A percentile compares a stretch with the other conserved stretches of the same genome.
Conservation (phyloP, 768 basidiomycete genomes). For the Kondoa malvinella region DNA sequence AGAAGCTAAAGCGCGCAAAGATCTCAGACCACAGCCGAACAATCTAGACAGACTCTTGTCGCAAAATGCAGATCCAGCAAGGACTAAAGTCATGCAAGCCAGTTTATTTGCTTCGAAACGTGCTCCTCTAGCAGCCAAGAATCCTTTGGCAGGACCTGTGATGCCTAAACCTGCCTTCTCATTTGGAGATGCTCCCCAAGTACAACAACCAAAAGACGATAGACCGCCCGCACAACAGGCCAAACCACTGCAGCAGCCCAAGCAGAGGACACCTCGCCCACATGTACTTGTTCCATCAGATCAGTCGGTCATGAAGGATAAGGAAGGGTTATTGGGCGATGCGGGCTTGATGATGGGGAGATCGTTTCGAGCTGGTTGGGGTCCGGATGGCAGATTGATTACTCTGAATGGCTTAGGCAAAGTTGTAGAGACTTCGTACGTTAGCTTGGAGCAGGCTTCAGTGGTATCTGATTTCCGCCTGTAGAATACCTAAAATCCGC, state of each 20-base stretch:
- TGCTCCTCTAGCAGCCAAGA: neutral
- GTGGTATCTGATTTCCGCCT: neutral
- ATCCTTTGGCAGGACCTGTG: neutral
- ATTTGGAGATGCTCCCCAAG: constrained; percentile 9
- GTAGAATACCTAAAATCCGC: neutral
- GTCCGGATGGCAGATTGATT: constrained; percentile 56
- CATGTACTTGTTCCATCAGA: neutral
- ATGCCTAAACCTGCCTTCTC: neutral
- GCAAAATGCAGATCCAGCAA: neutral
- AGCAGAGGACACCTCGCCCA: constrained; percentile 36
- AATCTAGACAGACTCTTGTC: neutral
- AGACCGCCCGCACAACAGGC: neutral
- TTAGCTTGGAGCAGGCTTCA: neutral
- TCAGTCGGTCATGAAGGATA: constrained; percentile 45
- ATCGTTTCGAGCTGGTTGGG: constrained; percentile 81
- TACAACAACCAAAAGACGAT: no score
- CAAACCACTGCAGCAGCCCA: constrained; percentile 36
- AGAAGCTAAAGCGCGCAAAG: neutral
- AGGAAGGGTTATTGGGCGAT: constrained; percentile 54
- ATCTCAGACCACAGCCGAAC: neutral
- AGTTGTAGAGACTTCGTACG: neutral
- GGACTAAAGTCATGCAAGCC: constrained; percentile 60
- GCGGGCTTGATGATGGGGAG: constrained; percentile 71
- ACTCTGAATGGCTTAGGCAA: constrained; percentile 50
- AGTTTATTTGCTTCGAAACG: constrained; percentile 43